Evolutionary conservation across 2,329 filamentous ascomycete genomes (phyloP).

Genomic region (Dothideomycetidae sp.): DNA sequence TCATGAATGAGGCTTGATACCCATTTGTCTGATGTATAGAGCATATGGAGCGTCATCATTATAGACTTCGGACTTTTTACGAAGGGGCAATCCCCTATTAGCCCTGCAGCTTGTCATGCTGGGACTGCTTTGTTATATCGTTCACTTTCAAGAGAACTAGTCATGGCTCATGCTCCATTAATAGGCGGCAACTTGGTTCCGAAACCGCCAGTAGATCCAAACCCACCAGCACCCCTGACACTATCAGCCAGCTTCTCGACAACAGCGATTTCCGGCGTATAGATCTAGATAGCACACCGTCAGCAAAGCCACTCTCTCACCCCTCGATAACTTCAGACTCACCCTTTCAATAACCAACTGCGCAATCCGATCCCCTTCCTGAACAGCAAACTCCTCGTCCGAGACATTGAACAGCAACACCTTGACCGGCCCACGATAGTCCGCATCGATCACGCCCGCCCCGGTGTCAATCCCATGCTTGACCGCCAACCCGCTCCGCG

Average conservation of each 20-base stretch:
- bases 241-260: slow-evolving; percentile 81
- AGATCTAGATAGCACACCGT: slow-evolving; percentile 47
- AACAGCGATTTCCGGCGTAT: slow-evolving; percentile 81
- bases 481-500: slow-evolving; percentile 74
- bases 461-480: slow-evolving; percentile 96
- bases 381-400: slow-evolving; percentile 66
- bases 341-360: slow-evolving; percentile 83
- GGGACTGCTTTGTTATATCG: no score
- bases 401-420: slow-evolving; percentile 88
- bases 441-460: slow-evolving; percentile 92
- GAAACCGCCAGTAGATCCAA: slow-evolving; percentile 65
- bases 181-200: slow-evolving; percentile 19
- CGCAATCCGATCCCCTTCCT: slow-evolving; percentile 78
- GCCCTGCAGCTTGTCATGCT: no score
- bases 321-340: slow-evolving; percentile 14
- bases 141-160: no score
- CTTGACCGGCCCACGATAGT: slow-evolving; percentile 90
- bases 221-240: slow-evolving; percentile 77
- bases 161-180: no score
- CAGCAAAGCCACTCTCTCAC: background rate
- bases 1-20: slow-evolving; percentile 39
- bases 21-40: no score
- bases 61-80: no score
- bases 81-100: no score
- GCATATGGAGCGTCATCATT: slow-evolving; percentile 3